A percentile compares a stretch with the other conserved stretches of the same genome.
These are phyloP conservation scores for Thymus quinquecostatus DNA, from an alignment of 257 asterid genomes.

Conservation along the genomic window DNA sequence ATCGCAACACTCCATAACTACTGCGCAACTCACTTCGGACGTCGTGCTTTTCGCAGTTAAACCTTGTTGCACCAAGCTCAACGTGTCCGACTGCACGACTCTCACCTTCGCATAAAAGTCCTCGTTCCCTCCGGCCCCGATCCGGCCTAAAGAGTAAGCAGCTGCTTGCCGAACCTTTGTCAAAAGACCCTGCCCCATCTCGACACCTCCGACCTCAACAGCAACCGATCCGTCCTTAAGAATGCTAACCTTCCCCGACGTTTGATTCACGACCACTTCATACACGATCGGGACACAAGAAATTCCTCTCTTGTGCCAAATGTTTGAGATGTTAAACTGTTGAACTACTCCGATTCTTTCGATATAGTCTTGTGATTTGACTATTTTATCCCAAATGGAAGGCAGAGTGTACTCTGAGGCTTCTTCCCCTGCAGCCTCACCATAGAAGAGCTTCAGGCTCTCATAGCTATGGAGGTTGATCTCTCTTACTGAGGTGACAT, in stretches of 20 bases:
- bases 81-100: conserved; percentile 19
- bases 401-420: conserved; percentile 26
- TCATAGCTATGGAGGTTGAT: conserved; percentile 18
- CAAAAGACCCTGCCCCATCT: conserved; percentile 33
- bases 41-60: conserved; percentile 20
- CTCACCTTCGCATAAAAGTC: conserved; percentile 22
- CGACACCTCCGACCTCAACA: conserved; percentile 33
- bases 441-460: conserved; percentile 23
- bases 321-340: conserved; percentile 16
- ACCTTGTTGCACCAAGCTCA: conserved; percentile 30
- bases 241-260: conserved; percentile 26
- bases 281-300: conserved; percentile 27
- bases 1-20: neutral
- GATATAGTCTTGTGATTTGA: neutral
- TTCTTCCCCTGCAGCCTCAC: conserved; percentile 13
- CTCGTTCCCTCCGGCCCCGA: neutral
- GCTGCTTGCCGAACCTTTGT: conserved; percentile 29
- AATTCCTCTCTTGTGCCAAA: conserved; percentile 29
- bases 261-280: neutral
- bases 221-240: conserved; percentile 29
- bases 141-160: conserved; percentile 13
- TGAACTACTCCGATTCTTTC: neutral
- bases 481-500: conserved; percentile 4
- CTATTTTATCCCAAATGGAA: conserved; percentile 24
- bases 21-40: conserved; percentile 12